A percentile compares a stretch with the other conserved stretches of the same genome.
Evolutionary conservation across 1,284 basidiomycete species (phyloP).

Genomic region (Austropuccinia psidii): DNA sequence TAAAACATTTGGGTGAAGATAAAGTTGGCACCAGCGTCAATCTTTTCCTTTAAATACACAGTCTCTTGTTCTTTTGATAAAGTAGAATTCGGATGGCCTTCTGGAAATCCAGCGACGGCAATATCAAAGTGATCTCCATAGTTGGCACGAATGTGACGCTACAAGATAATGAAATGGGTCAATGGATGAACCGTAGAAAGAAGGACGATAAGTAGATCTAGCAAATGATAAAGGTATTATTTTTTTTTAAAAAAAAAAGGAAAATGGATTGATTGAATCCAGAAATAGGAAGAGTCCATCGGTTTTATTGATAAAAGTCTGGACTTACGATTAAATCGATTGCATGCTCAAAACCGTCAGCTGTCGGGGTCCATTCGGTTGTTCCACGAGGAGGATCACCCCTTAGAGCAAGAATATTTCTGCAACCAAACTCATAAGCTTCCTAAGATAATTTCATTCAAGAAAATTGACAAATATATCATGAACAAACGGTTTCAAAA

Average conservation of each 20-base stretch:
- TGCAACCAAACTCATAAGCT: slow-evolving; percentile 72
- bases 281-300: slow-evolving; percentile 42
- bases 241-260: slow-evolving; percentile 40
- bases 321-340: slow-evolving; percentile 65
- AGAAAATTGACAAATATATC: slow-evolving; percentile 4
- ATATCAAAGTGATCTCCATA: slow-evolving; percentile 83
- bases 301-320: no score
- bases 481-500: slow-evolving; percentile 10
- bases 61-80: slow-evolving; percentile 62
- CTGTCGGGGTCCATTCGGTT: slow-evolving; percentile 81
- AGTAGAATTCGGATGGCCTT: slow-evolving; percentile 60
- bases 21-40: slow-evolving; percentile 91
- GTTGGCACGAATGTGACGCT: slow-evolving; percentile 73
- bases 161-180: slow-evolving; percentile 41
- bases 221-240: not conserved
- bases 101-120: slow-evolving; percentile 76
- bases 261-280: slow-evolving; percentile 37
- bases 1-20: slow-evolving; percentile 98
- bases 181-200: slow-evolving; percentile 40
- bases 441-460: slow-evolving; percentile 56
- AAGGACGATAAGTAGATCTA: not conserved
- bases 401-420: slow-evolving; percentile 83
- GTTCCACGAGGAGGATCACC: slow-evolving; percentile 90
- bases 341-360: slow-evolving; percentile 76
- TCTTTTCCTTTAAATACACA: slow-evolving; percentile 71